phyloP scores from a whole-genome alignment of 768 basidiomycete species.

The Mycena galericulata region DNA sequence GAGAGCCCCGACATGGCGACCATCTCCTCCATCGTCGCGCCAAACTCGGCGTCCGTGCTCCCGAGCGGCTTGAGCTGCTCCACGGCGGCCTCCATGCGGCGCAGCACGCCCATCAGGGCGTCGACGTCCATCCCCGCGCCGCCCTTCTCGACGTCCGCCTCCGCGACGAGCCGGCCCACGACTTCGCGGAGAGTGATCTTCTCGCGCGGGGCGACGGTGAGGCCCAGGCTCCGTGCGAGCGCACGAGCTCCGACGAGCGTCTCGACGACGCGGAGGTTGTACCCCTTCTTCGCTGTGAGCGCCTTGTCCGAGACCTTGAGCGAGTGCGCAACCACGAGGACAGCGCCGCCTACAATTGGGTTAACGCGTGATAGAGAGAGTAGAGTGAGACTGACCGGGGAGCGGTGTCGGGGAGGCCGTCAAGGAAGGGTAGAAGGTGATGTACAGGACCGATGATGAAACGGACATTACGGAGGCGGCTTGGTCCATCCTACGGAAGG shows the following conservation, averaged over 20 bases:
- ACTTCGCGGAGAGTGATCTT: slow-evolving; percentile 77
- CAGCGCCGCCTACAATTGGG: slow-evolving; percentile 48
- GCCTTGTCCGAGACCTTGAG: slow-evolving; percentile 87
- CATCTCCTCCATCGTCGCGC: slow-evolving; percentile 83
- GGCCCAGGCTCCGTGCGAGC: slow-evolving; percentile 69
- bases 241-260: slow-evolving; percentile 84
- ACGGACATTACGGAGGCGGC: slow-evolving; percentile 87
- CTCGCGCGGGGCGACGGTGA: slow-evolving; percentile 57
- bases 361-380: not conserved
- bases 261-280: slow-evolving; percentile 95
- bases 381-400: slow-evolving; percentile 37
- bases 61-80: slow-evolving; percentile 64
- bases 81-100: slow-evolving; percentile 59
- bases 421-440: slow-evolving; percentile 84
- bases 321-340: slow-evolving; percentile 87
- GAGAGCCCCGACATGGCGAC: slow-evolving; percentile 70
- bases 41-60: slow-evolving; percentile 58
- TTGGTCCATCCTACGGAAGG: slow-evolving; percentile 81
- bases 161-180: slow-evolving; percentile 65
- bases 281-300: slow-evolving; percentile 77
- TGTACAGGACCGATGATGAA: slow-evolving; percentile 78
- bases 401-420: slow-evolving; percentile 75
- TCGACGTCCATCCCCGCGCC: slow-evolving; percentile 60
- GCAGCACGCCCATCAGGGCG: slow-evolving; percentile 60
- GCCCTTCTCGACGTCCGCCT: slow-evolving; percentile 49